Evolutionary conservation across 164 flowering plant species (phyloP), one percentile per base, ranked within the genome.

Genomic region (Stephania japonica): DNA sequence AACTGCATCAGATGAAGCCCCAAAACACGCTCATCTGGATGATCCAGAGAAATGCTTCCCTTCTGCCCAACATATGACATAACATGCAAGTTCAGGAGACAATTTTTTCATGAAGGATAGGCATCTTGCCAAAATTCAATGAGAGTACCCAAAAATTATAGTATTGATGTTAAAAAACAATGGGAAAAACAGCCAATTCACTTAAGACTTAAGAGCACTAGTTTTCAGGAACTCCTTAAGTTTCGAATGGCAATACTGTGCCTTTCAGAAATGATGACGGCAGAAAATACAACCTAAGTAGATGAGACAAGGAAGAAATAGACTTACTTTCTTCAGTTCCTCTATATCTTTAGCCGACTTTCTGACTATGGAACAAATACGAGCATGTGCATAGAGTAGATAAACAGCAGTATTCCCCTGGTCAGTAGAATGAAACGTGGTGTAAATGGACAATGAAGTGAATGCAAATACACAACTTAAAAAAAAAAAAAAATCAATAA

Each of bases 341-440:
- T 89, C 95, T 14, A 91, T 80, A 64, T 91, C 95, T 89, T 88
- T 91, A 70, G 91, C 95, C 70, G 98, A 93, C 74, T 87, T 96
- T 75, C 98, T 84, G 76, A 93, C 90, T 71, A 96, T 96, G 63
- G 99, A 93, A 81, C 97, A 92, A 76, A 96, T 96, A 59, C 99
- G 89, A 83, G 99, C 98, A 84, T 96, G 97, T 12, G 99, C 98
- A 84, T 96, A 96, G 49, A 87, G 83, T 81, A 93, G 85, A 79
- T 93, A 96, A 50, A 96, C 98, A 74, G 99, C 99, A 80, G 99
- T 96, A 74, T 96, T 90, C 63, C 99, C 99, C 99, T 93, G 93
- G 42, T 53, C 76, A 81, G 14, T 49, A 75, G 65, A 32, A 26
- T 21, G 5, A 43, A 6, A 41, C 14, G 61, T 24, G 44, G 38